A percentile compares a stretch with the other conserved stretches of the same genome.
These are phyloP conservation scores for Arabidopsis lyrata DNA, from an alignment of 441 rosid species.

Conservation along the genomic window DNA sequence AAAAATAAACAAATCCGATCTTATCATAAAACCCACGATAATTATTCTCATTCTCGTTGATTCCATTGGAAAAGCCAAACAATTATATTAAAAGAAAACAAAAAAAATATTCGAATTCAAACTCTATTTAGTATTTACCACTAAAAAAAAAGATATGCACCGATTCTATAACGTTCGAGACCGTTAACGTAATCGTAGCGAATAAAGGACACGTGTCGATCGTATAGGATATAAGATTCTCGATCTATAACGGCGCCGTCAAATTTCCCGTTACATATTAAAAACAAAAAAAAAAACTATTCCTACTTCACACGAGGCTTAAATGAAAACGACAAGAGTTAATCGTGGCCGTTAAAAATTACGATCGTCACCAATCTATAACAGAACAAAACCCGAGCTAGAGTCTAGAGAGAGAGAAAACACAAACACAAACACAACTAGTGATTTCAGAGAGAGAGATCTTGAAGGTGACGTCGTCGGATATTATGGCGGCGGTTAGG, in stretches of 20 bases:
- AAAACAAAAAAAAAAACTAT: background rate
- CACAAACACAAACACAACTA: background rate
- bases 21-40: constrained; percentile 28
- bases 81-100: background rate
- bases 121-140: constrained; percentile 14
- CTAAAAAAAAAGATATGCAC: background rate
- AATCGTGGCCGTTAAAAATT: constrained; percentile 50
- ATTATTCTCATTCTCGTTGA: constrained; percentile 25
- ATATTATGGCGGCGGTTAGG: constrained; percentile 47
- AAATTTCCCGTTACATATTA: constrained; percentile 60
- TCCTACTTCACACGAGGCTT: constrained; percentile 32
- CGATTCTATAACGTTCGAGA: background rate
- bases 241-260: constrained; percentile 86
- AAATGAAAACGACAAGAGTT: constrained; percentile 20
- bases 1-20: constrained; percentile 30
- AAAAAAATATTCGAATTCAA: constrained; percentile 14
- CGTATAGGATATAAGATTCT: background rate
- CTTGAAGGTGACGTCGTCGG: constrained; percentile 48
- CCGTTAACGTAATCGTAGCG: constrained; percentile 25
- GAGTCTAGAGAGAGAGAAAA: constrained; percentile 14
- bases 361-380: constrained; percentile 20
- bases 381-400: constrained; percentile 28
- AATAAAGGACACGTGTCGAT: constrained; percentile 45
- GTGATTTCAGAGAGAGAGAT: constrained; percentile 17
- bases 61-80: constrained; percentile 22